Conservation (phyloP, 495 filamentous ascomycete species). For the Xylaria scruposa region DNA sequence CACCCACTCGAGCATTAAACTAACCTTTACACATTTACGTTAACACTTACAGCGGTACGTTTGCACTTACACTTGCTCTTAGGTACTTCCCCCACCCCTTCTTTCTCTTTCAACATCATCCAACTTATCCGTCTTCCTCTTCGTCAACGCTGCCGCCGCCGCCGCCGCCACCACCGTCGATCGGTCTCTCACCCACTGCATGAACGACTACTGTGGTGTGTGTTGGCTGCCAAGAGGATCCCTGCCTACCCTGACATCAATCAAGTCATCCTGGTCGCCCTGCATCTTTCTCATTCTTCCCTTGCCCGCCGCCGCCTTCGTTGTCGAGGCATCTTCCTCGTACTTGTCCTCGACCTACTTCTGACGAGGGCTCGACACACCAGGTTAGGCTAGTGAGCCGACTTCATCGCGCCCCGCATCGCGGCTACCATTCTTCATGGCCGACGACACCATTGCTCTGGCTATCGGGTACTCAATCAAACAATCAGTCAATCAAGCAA, state of each 20-base stretch:
- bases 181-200: background rate
- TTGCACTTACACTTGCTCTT: background rate
- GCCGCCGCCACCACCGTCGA: background rate
- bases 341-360: background rate
- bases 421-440: background rate
- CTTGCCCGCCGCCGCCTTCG: background rate
- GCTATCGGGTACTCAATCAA: background rate
- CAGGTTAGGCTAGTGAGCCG: background rate
- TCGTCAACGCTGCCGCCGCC: background rate
- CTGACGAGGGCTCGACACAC: background rate
- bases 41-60: background rate
- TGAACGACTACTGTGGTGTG: conserved; percentile 5
- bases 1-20: background rate
- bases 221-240: conserved; percentile 22
- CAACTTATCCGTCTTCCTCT: background rate
- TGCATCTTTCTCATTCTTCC: background rate
- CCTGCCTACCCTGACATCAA: conserved; percentile 26
- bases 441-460: background rate
- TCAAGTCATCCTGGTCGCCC: background rate
- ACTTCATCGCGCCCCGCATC: conserved; percentile 4
- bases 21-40: background rate
- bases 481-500: background rate
- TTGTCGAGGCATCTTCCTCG: background rate
- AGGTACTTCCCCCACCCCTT: background rate
- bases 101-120: background rate